A percentile compares a stretch with the other conserved stretches of the same genome.
Conservation (phyloP, 2,329 filamentous ascomycete genomes). For the Rutstroemia sp. region DNA sequence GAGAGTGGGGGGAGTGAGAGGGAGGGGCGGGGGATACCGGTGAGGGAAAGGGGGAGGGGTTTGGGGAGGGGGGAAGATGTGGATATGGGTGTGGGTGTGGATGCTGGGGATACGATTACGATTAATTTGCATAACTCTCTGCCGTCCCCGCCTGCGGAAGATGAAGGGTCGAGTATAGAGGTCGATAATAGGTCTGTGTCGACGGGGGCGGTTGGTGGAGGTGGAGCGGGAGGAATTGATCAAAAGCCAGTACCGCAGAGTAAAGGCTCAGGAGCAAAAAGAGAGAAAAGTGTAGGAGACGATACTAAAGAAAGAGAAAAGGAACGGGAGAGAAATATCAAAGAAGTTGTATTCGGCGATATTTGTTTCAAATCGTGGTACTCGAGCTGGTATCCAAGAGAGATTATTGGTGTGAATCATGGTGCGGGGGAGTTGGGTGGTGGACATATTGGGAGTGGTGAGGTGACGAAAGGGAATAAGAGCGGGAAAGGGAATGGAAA, state of each 20-base stretch:
- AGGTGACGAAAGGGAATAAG: too few species aligned
- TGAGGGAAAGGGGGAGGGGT: background rate
- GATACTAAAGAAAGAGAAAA: slow-evolving; percentile 2
- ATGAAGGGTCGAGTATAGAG: background rate
- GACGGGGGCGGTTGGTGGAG: background rate
- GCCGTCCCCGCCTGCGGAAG: background rate
- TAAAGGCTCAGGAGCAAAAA: background rate
- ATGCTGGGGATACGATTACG: background rate
- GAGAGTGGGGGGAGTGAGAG: background rate
- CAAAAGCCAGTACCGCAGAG: too few species aligned
- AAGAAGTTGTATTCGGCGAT: slow-evolving; percentile 79
- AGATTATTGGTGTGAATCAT: slow-evolving; percentile 40
- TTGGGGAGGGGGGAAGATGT: background rate
- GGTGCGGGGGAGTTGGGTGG: too few species aligned
- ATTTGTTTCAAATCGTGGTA: slow-evolving; percentile 87
- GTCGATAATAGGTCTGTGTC: background rate
- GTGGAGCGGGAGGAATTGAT: background rate
- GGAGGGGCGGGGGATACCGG: background rate
- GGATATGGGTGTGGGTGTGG: background rate
- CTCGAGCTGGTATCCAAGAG: slow-evolving; percentile 81
- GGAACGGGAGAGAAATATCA: slow-evolving; percentile 62
- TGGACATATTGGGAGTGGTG: too few species aligned
- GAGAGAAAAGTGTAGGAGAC: background rate
- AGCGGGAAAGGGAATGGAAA: background rate
- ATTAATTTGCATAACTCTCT: background rate